These are phyloP conservation scores for Suillus plorans DNA, from an alignment of 768 basidiomycete genomes.

Conservation along the genomic window DNA sequence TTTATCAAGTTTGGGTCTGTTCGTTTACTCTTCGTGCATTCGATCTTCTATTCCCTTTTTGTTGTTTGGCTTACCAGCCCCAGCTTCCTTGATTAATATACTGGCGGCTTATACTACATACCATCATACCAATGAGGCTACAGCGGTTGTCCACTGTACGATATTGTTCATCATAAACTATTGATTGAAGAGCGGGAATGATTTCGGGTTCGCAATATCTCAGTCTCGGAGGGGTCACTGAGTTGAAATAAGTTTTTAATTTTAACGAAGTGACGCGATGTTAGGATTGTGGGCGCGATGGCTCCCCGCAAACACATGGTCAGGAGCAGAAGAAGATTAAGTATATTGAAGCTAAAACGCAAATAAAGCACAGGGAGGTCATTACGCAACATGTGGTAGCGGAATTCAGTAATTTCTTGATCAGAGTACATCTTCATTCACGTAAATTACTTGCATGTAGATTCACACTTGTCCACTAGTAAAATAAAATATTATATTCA, in stretches of 20 bases:
- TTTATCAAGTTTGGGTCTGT: neutral
- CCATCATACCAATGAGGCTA: neutral
- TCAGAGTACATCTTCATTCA: neutral
- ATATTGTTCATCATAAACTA: neutral
- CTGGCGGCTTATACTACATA: neutral
- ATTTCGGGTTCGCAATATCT: neutral
- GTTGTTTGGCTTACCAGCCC: conserved; percentile 1
- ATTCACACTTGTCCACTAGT: neutral
- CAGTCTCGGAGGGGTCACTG: neutral
- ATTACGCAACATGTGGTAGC: neutral
- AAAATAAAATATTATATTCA: neutral
- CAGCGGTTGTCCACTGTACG: neutral
- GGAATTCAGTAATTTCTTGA: neutral
- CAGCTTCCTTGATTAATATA: neutral
- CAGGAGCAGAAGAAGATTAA: neutral
- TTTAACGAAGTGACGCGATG: neutral
- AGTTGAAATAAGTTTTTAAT: neutral
- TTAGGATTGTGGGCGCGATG: neutral
- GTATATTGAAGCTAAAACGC: neutral
- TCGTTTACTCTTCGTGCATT: neutral
- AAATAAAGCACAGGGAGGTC: neutral
- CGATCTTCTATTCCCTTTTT: neutral
- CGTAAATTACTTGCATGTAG: neutral
- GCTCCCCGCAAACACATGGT: neutral
- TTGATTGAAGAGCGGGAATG: neutral